These are phyloP conservation scores for Candida morakotiae DNA, from an alignment of 805 yeast species.

Conservation along the genomic window DNA sequence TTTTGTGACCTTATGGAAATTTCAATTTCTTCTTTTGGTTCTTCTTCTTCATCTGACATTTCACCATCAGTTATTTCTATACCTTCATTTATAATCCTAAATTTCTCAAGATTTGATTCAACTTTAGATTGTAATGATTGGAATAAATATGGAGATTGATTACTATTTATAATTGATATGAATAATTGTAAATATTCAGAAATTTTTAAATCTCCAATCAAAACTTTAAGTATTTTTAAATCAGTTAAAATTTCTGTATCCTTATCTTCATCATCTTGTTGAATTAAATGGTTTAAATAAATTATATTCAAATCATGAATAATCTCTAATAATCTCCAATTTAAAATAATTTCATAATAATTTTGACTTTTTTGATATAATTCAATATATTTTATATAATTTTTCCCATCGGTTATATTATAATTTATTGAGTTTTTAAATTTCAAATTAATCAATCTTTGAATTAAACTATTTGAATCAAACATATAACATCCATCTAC, in stretches of 20 bases:
- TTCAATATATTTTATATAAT: slow-evolving; percentile 29
- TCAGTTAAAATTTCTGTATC: slow-evolving; percentile 11
- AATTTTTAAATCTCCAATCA: slow-evolving; percentile 10
- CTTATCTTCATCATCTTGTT: slow-evolving; percentile 9
- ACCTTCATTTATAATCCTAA: slow-evolving; percentile 21
- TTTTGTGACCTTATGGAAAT: slow-evolving; percentile 11
- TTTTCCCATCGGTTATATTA: slow-evolving; percentile 22
- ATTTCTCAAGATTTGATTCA: slow-evolving; percentile 15
- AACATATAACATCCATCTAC: slow-evolving; percentile 30
- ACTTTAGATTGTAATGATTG: slow-evolving; percentile 15
- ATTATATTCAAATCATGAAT: slow-evolving; percentile 26
- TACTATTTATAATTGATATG: slow-evolving; percentile 19
- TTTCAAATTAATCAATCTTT: slow-evolving; percentile 26
- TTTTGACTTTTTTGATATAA: slow-evolving; percentile 15
- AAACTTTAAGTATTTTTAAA: slow-evolving; percentile 8
- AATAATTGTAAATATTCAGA: slow-evolving; percentile 19
- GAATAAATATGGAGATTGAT: slow-evolving; percentile 13
- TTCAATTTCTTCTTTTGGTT: slow-evolving; percentile 12
- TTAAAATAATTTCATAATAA: slow-evolving; percentile 23
- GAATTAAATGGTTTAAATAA: slow-evolving; percentile 19
- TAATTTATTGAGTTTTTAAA: slow-evolving; percentile 19
- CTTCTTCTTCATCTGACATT: slow-evolving; percentile 13
- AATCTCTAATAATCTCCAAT: slow-evolving; percentile 36
- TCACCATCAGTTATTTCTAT: slow-evolving; percentile 30
- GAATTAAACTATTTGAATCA: slow-evolving; percentile 20